Evolutionary conservation across 2,329 filamentous ascomycete genomes (phyloP).

Genomic region (Alternaria consortialis): DNA sequence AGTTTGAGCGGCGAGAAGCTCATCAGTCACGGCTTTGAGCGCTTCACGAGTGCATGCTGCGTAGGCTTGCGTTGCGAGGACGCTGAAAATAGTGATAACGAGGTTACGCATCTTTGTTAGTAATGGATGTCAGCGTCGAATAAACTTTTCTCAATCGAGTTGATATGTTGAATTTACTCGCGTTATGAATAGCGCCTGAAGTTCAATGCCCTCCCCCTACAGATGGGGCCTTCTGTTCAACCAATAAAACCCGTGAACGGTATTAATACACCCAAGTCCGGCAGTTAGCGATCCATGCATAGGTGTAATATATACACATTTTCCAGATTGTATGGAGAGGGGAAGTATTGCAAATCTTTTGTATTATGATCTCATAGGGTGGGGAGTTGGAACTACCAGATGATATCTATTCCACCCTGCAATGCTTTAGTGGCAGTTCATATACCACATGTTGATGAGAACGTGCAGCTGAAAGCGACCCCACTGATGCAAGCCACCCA

Average conservation of each 20-base stretch:
- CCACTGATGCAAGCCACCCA: background rate
- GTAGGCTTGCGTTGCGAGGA: slow-evolving; percentile 18
- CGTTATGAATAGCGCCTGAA: background rate
- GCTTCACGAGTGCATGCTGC: slow-evolving; percentile 34
- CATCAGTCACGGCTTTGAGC: slow-evolving; percentile 31
- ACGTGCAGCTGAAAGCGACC: background rate
- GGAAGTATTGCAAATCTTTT: background rate
- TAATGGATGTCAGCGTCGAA: no score
- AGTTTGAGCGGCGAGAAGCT: slow-evolving; percentile 33
- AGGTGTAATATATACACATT: background rate
- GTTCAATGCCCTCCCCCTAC: background rate
- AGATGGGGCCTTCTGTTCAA: background rate
- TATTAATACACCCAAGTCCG: slow-evolving; percentile 2
- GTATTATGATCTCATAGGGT: background rate
- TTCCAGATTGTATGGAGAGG: slow-evolving; percentile 5
- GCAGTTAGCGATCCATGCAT: slow-evolving; percentile 10
- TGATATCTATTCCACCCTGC: background rate
- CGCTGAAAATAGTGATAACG: background rate
- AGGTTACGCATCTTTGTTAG: slow-evolving; percentile 10
- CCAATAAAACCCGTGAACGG: background rate
- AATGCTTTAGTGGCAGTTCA: background rate
- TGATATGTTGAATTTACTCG: background rate
- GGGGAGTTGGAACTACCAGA: background rate
- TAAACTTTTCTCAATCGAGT: background rate
- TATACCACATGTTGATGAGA: background rate